A percentile compares a stretch with the other conserved stretches of the same genome.
These are phyloP conservation scores for Colletotrichum costaricense DNA, from an alignment of 2,329 filamentous ascomycete species.

Conservation along the genomic window DNA sequence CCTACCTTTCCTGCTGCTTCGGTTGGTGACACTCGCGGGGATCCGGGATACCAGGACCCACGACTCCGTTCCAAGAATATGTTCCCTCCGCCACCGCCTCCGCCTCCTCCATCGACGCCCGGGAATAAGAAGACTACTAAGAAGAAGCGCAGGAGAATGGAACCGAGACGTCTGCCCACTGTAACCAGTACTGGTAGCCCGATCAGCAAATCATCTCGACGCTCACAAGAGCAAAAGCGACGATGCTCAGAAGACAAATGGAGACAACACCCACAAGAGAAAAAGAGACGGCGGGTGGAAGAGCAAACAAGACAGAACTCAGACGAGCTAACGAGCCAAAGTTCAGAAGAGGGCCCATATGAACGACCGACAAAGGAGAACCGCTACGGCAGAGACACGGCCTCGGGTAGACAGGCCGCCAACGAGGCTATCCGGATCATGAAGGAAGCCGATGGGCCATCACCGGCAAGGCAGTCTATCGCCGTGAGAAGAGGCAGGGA, in stretches of 20 bases:
- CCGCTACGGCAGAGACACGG: background rate
- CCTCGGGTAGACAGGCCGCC: background rate
- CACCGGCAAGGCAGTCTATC: background rate
- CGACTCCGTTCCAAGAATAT: background rate
- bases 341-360: too few species aligned
- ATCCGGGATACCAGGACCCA: constrained; percentile 14
- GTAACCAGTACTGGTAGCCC: background rate
- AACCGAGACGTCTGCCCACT: background rate
- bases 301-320: too few species aligned
- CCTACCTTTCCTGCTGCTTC: constrained; percentile 2
- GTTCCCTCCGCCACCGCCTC: background rate
- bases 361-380: background rate
- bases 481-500: background rate
- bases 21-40: background rate
- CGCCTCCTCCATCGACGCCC: background rate
- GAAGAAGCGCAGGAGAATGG: too few species aligned
- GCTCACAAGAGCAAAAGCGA: background rate
- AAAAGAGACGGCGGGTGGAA: too few species aligned
- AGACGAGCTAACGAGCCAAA: too few species aligned
- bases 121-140: too few species aligned
- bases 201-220: background rate
- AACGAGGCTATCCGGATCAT: background rate
- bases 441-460: background rate
- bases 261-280: too few species aligned
- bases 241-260: too few species aligned